Conservation (phyloP, 371 early-diverging fungal species). For the Rhizopus microsporus region DNA sequence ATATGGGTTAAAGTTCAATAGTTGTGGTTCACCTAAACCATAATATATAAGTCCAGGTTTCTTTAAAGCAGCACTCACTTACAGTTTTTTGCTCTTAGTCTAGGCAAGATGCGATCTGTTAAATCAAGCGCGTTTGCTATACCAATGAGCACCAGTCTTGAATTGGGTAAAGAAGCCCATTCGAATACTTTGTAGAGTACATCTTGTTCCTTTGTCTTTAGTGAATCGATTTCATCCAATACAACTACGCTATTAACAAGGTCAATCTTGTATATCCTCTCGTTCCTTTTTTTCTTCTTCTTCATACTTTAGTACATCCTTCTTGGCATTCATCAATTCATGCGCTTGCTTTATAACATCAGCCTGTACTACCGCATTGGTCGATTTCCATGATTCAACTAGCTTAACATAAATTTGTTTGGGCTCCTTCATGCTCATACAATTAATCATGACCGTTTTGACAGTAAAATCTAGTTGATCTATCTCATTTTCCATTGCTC, state of each 20-base stretch:
- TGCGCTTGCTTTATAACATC: constrained; percentile 43
- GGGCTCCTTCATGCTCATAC: constrained; percentile 81
- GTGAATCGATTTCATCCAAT: constrained; percentile 92
- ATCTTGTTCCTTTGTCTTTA: constrained; percentile 80
- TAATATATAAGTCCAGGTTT: constrained; percentile 4
- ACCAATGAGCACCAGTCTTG: constrained; percentile 83
- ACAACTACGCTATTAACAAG: constrained; percentile 63
- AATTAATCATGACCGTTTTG: constrained; percentile 73
- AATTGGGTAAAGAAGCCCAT: constrained; percentile 63
- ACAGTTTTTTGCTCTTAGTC: constrained; percentile 83
- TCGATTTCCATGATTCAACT: constrained; percentile 50
- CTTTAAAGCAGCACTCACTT: constrained; percentile 4
- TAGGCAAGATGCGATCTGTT: constrained; percentile 85
- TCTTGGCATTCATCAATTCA: constrained; percentile 35
- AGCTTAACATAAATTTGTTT: constrained; percentile 67
- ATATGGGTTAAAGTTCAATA: constrained; percentile 88
- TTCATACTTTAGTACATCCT: constrained; percentile 47
- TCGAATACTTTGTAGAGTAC: constrained; percentile 90
- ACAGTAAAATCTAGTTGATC: constrained; percentile 36
- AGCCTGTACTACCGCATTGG: constrained; percentile 14
- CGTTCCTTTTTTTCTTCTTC: not conserved
- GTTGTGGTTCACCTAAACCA: constrained; percentile 65
- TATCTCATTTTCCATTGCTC: constrained; percentile 34
- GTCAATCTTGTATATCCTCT: constrained; percentile 3
- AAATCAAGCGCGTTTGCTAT: constrained; percentile 95